Evolutionary conservation across 768 basidiomycete genomes (phyloP).

Genomic region (Lactifluus subvellereus): DNA sequence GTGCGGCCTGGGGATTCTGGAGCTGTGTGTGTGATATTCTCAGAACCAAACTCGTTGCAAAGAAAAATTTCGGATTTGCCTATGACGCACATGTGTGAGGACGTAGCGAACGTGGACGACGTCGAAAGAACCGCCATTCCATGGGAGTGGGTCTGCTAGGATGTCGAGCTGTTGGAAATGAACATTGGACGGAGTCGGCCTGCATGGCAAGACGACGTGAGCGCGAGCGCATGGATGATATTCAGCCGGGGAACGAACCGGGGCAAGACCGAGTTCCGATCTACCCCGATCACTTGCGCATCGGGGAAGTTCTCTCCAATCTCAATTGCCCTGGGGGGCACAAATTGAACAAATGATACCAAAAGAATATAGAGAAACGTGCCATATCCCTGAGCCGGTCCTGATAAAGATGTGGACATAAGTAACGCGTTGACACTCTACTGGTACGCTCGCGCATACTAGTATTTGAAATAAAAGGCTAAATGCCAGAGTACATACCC

Average conservation of each 20-base stretch:
- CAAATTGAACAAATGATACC: background rate
- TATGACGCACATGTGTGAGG: slow-evolving; percentile 24
- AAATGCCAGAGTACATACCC: slow-evolving; percentile 24
- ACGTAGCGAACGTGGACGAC: slow-evolving; percentile 27
- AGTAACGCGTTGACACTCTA: too few species aligned
- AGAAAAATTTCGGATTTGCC: background rate
- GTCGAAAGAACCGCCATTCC: slow-evolving; percentile 25
- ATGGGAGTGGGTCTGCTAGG: slow-evolving; percentile 23
- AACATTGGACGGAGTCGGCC: slow-evolving; percentile 24
- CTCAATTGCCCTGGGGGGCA: slow-evolving; percentile 26
- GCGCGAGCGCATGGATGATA: too few species aligned
- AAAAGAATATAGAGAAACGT: background rate
- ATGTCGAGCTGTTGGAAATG: slow-evolving; percentile 25
- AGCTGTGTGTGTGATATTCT: slow-evolving; percentile 13
- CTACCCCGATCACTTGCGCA: slow-evolving; percentile 25
- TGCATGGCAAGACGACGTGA: background rate
- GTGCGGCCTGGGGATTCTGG: slow-evolving; percentile 21
- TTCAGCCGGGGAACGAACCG: slow-evolving; percentile 15
- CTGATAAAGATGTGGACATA: background rate
- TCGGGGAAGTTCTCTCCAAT: slow-evolving; percentile 20
- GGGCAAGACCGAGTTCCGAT: slow-evolving; percentile 21
- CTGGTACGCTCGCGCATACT: background rate
- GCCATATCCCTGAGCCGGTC: slow-evolving; percentile 18
- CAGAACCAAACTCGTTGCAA: background rate
- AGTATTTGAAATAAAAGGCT: background rate